Base-by-base conservation (phyloP, 148 eudicot species). In the Euryodendron excelsum region DNA sequence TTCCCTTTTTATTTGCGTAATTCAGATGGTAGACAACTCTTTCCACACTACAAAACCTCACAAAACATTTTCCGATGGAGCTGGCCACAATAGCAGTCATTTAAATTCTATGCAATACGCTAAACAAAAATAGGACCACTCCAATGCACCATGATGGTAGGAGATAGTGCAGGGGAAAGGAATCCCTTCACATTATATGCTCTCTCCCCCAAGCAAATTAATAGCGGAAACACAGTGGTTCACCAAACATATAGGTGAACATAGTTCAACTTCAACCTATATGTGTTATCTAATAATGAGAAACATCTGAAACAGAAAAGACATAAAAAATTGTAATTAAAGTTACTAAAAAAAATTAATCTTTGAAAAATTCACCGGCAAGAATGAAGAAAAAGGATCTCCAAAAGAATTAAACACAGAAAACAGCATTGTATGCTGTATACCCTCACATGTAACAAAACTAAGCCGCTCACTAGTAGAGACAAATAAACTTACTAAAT, bases 361-460 rank as follows among this genome's bases (percentile, higher is more conserved):
- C 61, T 72, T 3, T 62, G 44, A 72, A 50, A 50, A 23, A 44
- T 69, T 27, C 4, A 55, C 48, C 47, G 12, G 27, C 0, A 48
- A 47, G 20, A 71, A 55, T 34, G 47, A 59, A 72, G 30, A 72
- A 18, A 45, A 72, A n/a, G 47, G 59, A 50, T 53, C 41, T 59
- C 21, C 39, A 33, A 34, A 72, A 53, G 20, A 55, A 53, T 17
- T 41, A 41, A 41, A 41, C 37, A 50, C 14, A 31, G 27, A 50
- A 2, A 48, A 72, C 56, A 53, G 58, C 10, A 58, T 23, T 30
- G 23, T 48, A 20, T 31, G 21, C 72, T n/a, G 27, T 37, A 52
- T 31, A n/a, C 63, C 45, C 76, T 72, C 25, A 30, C 15, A 72
- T 72, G 37, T 50, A 72, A 28, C 10, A 13, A 72, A 72, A 45